These are phyloP conservation scores for Penstemon newberryi DNA, from an alignment of 257 asterid species.

Conservation along the genomic window DNA sequence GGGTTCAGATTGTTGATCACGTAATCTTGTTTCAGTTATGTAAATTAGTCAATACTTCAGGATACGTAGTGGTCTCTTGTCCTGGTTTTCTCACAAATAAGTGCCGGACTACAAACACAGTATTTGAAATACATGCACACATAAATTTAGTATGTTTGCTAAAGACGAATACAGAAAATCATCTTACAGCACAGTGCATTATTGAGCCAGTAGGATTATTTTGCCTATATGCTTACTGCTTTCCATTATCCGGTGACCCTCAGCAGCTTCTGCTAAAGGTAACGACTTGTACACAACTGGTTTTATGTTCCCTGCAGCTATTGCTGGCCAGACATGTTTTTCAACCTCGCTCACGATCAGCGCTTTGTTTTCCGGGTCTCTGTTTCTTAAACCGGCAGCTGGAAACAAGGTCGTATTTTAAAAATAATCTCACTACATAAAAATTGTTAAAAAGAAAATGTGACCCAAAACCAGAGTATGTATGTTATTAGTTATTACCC, in stretches of 20 bases:
- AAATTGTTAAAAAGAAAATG: neutral
- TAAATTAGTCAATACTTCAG: too few species aligned
- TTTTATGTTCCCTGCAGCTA: slow-evolving; percentile 72
- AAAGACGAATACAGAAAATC: neutral
- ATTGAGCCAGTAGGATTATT: slow-evolving; percentile 54
- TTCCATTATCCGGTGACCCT: slow-evolving; percentile 80
- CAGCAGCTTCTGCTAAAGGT: slow-evolving; percentile 69
- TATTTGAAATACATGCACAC: neutral
- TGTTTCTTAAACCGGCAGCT: slow-evolving; percentile 83
- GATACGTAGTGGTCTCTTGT: too few species aligned
- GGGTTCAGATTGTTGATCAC: neutral
- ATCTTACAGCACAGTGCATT: neutral
- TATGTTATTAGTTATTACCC: slow-evolving; percentile 49
- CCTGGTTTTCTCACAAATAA: too few species aligned
- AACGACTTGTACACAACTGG: slow-evolving; percentile 67
- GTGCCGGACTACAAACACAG: neutral
- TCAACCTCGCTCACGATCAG: slow-evolving; percentile 83
- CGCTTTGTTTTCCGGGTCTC: slow-evolving; percentile 77
- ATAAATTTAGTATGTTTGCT: neutral
- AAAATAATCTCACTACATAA: neutral
- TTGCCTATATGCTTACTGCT: slow-evolving; percentile 92
- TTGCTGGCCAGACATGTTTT: slow-evolving; percentile 91
- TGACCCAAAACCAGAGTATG: neutral
- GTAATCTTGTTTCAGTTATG: neutral
- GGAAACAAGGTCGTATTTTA: slow-evolving; percentile 17